A percentile compares a stretch with the other conserved stretches of the same genome.
Conservation (phyloP, 2,329 filamentous ascomycete species). For the Colletotrichum destructivum region DNA sequence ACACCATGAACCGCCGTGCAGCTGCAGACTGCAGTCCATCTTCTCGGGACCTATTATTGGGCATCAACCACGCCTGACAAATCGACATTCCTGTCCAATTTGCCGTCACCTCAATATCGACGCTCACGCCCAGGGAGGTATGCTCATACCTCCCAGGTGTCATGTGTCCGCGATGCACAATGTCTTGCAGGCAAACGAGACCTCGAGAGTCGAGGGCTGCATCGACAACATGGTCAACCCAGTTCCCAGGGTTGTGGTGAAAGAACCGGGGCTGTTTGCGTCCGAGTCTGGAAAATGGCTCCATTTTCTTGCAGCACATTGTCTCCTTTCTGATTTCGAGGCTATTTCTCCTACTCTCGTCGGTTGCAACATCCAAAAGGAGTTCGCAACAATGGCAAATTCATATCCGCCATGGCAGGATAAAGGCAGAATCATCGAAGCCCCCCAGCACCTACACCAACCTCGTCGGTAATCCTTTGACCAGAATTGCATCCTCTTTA, state of each 20-base stretch:
- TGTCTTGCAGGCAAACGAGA: slow-evolving; percentile 35
- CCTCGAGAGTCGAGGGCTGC: not conserved
- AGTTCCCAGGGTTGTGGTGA: not conserved
- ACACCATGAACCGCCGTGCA: slow-evolving; percentile 29
- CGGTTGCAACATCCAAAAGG: not conserved
- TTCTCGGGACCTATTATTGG: slow-evolving; percentile 6
- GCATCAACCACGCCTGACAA: slow-evolving; percentile 14
- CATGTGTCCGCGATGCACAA: slow-evolving; percentile 31
- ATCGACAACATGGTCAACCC: not conserved
- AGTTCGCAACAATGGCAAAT: too few relatives aligned
- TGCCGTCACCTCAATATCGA: not conserved
- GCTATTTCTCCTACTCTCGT: not conserved
- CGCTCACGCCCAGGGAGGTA: not conserved
- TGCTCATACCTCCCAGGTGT: slow-evolving; percentile 1
- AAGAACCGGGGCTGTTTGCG: not conserved
- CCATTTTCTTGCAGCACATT: not conserved
- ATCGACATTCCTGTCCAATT: not conserved
- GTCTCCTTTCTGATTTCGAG: not conserved
- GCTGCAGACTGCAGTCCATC: slow-evolving; percentile 29
- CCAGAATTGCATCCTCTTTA: too few relatives aligned
- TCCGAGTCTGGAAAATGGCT: not conserved
- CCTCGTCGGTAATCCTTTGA: not conserved
- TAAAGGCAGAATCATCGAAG: not conserved
- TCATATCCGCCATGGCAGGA: not conserved
- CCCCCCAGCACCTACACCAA: too few relatives aligned